These are phyloP conservation scores for Oidium heveae DNA, from an alignment of 2,329 filamentous ascomycete genomes.

Conservation along the genomic window DNA sequence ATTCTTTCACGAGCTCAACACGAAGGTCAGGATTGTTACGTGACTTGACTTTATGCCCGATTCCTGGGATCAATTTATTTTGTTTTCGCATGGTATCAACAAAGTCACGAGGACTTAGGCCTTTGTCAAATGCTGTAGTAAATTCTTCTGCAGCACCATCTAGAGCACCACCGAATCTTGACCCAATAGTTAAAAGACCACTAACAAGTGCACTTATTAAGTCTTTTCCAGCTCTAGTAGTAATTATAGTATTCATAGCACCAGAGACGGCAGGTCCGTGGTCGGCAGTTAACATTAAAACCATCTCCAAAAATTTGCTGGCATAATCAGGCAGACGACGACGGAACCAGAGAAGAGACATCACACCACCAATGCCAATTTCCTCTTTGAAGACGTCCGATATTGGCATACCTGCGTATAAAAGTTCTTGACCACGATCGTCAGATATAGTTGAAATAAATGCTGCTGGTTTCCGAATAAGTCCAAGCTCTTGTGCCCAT, in stretches of 20 bases:
- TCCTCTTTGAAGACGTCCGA: slow-evolving; percentile 99
- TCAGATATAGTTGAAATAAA: slow-evolving; percentile 99
- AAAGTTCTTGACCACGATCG: slow-evolving; percentile 95
- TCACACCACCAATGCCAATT: slow-evolving; percentile 97
- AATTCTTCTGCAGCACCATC: slow-evolving; percentile 97
- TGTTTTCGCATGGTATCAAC: slow-evolving; percentile 98
- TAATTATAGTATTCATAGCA: slow-evolving; percentile 99
- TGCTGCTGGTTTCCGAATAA: slow-evolving; percentile 97
- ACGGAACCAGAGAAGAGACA: slow-evolving; percentile 99
- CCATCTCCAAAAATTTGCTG: slow-evolving; percentile 99
- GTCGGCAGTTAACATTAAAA: slow-evolving; percentile 98
- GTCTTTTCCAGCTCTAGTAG: slow-evolving; percentile 96
- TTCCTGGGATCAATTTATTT: slow-evolving; percentile 99
- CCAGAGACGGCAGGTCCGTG: slow-evolving; percentile 97
- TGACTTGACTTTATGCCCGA: slow-evolving; percentile 98
- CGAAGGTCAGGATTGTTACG: slow-evolving; percentile 99
- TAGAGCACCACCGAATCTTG: slow-evolving; percentile 91
- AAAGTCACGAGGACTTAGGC: slow-evolving; percentile 92
- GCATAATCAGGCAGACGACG: slow-evolving; percentile 87
- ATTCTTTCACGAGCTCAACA: slow-evolving; percentile 98
- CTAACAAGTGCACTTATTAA: slow-evolving; percentile 85
- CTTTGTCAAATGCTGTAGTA: slow-evolving; percentile 94
- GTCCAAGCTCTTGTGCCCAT: slow-evolving; percentile 96
- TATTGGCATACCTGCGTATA: slow-evolving; percentile 98
- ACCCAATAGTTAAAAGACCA: slow-evolving; percentile 94